phyloP scores from a whole-genome alignment of 768 basidiomycete genomes.

The Leccinum olivaceopallidum region DNA sequence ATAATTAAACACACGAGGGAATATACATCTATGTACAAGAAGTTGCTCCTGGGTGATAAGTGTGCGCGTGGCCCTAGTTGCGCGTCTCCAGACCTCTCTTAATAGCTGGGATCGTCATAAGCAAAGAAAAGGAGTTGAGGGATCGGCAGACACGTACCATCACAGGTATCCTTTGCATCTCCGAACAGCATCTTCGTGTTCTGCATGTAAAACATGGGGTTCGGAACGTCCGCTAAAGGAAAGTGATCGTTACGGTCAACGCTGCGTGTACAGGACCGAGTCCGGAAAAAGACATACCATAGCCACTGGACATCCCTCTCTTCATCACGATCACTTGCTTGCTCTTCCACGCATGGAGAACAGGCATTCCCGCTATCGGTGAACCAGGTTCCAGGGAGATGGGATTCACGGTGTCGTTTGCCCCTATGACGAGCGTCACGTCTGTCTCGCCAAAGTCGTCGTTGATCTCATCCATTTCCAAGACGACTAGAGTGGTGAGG shows the following conservation, averaged over 20 bases:
- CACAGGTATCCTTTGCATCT: constrained; percentile 89
- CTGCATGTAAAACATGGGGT: constrained; percentile 93
- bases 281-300: constrained; percentile 49
- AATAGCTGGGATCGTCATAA: constrained; percentile 42
- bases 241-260: background rate
- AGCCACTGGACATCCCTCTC: constrained; percentile 84
- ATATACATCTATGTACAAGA: constrained; percentile 19
- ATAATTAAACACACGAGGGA: constrained; percentile 20
- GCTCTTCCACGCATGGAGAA: constrained; percentile 91
- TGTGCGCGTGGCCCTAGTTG: constrained; percentile 10
- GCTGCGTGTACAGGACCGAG: background rate
- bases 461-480: constrained; percentile 95
- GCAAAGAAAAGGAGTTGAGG: background rate
- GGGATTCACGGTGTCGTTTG: constrained; percentile 92
- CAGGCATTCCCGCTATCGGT: constrained; percentile 90
- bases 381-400: constrained; percentile 86
- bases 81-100: constrained; percentile 56
- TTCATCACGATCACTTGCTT: constrained; percentile 94
- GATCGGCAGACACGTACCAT: constrained; percentile 48
- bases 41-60: constrained; percentile 1
- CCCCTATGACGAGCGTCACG: constrained; percentile 88
- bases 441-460: constrained; percentile 89
- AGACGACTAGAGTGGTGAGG: constrained; percentile 54
- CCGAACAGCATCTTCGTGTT: constrained; percentile 91
- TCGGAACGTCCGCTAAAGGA: constrained; percentile 77